A percentile compares a stretch with the other conserved stretches of the same genome.
Conservation (phyloP, 2,329 filamentous ascomycete genomes). For the Alternaria infectoria region DNA sequence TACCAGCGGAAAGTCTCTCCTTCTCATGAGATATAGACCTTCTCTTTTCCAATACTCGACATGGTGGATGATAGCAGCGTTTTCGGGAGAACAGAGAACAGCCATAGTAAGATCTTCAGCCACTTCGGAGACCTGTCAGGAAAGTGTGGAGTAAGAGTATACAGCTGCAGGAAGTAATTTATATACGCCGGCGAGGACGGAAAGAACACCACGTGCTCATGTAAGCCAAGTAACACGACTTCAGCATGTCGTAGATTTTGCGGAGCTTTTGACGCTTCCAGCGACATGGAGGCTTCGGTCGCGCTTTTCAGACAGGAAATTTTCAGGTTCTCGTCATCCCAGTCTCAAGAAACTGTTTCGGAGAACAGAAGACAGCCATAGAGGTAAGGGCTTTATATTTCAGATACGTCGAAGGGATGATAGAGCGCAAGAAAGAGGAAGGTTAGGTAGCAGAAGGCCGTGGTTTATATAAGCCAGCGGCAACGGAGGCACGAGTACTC, state of each 20-base stretch:
- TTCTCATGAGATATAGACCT: background rate
- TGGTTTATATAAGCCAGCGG: background rate
- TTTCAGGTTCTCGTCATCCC: background rate
- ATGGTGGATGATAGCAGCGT: no score
- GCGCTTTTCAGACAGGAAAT: background rate
- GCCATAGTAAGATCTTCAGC: no score
- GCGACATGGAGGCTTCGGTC: background rate
- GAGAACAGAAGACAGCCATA: background rate
- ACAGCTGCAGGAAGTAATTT: background rate
- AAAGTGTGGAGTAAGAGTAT: no score
- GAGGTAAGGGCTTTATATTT: fast-evolving
- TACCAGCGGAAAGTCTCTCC: background rate
- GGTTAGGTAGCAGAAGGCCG: background rate
- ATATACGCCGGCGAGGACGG: background rate
- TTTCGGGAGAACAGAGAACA: no score
- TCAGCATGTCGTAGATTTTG: background rate
- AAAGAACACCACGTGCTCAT: background rate
- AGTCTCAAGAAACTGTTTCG: background rate
- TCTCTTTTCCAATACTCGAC: background rate
- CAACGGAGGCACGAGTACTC: background rate
- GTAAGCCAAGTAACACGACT: background rate
- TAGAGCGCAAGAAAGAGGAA: background rate
- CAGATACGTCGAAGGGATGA: background rate
- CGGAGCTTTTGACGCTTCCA: background rate
- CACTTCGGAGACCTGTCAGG: no score